Evolutionary conservation across 306 rosid species (phyloP).

Genomic region (Acacia confusa): DNA sequence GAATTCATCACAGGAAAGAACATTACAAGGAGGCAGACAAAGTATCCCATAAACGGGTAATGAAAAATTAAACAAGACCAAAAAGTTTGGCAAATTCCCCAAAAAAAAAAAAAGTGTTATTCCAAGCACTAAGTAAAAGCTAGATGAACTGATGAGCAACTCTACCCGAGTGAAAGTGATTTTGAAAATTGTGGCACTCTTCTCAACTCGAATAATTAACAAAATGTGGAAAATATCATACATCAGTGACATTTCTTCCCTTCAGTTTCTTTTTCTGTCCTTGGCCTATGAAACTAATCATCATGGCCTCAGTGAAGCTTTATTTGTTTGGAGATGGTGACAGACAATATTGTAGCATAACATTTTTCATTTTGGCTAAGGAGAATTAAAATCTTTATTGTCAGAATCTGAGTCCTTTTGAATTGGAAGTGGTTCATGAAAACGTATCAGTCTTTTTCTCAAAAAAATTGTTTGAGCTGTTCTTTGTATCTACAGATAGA

Average conservation of each 20-base stretch:
- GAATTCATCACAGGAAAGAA: conserved; percentile 1
- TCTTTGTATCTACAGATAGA: background rate
- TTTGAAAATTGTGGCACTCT: conserved; percentile 9
- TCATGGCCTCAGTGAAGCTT: background rate
- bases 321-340: background rate
- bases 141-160: background rate
- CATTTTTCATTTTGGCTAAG: background rate
- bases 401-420: background rate
- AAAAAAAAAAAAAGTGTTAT: background rate
- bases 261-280: conserved; percentile 6
- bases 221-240: conserved; percentile 20
- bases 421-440: background rate
- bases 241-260: conserved; percentile 25
- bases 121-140: conserved; percentile 1
- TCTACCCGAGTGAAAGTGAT: conserved; percentile 12
- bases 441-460: background rate
- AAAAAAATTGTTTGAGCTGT: background rate
- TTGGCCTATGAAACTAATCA: background rate
- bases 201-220: conserved; percentile 10
- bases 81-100: conserved; percentile 3
- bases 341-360: background rate
- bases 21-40: background rate
- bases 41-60: background rate
- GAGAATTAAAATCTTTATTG: background rate
- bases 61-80: background rate